A percentile compares a stretch with the other conserved stretches of the same genome.
Evolutionary conservation across 129 eudicot genomes (phyloP).

Genomic region (Flaveria ramosissima): DNA sequence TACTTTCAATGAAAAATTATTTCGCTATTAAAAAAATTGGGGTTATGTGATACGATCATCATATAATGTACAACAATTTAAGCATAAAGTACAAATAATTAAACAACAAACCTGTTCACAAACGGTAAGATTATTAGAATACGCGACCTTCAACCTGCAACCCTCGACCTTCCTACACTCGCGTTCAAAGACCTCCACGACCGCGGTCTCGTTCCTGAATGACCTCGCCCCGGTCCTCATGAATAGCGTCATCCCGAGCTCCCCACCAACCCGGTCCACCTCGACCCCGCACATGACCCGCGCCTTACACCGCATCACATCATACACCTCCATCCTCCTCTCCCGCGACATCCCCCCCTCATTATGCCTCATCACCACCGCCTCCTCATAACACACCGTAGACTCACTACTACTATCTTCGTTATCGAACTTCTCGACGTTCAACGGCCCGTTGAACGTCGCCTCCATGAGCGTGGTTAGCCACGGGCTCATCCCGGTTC

Average conservation of each 20-base stretch:
- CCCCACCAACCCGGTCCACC: constrained; percentile 22
- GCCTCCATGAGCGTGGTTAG: constrained; percentile 60
- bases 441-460: constrained; percentile 49
- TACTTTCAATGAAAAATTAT: no score
- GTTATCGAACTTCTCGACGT: constrained; percentile 45
- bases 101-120: constrained; percentile 63
- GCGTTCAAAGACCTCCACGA: constrained; percentile 51
- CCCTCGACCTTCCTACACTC: constrained; percentile 58
- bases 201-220: constrained; percentile 61
- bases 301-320: constrained; percentile 71
- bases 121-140: constrained; percentile 71
- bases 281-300: constrained; percentile 48
- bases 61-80: no score
- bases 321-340: constrained; percentile 64
- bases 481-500: constrained; percentile 61
- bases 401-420: constrained; percentile 20
- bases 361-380: constrained; percentile 85
- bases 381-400: constrained; percentile 75
- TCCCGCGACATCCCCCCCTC: constrained; percentile 83
- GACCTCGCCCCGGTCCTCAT: constrained; percentile 78
- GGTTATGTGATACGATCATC: no score
- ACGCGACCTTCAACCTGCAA: constrained; percentile 60
- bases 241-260: constrained; percentile 62
- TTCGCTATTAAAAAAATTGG: no score
- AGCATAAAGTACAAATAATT: not conserved